Base-by-base conservation (phyloP, 2,329 filamentous ascomycete genomes). In the Volutella citrinella region DNA sequence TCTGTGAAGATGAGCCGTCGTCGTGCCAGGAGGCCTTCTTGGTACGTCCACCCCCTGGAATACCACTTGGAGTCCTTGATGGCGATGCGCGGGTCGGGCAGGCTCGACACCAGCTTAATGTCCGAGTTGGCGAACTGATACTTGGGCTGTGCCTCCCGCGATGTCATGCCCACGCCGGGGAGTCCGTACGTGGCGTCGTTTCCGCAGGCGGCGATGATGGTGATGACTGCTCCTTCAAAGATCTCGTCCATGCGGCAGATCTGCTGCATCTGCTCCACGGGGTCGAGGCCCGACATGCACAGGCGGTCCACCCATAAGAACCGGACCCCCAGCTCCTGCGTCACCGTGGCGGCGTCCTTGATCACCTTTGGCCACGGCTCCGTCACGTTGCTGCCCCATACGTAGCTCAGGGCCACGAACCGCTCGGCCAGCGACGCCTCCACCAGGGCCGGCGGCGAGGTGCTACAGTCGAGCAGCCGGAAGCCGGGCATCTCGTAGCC, bases 241-340 rank as follows among this genome's bases (percentile, higher is more conserved):
- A 67, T 59, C 4, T 55, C 49, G 12, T 63, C 60, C 64, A 67
- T 67, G 7, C 55, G 49, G 0, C 45, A 38, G 16, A 66, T 52
- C 19, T 67, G 60, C 4, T 43, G 39, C 18, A 40, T 42, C 14
- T 54, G 53, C 25, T 58, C 51, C 3, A 53, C 42, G 0, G 46
- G 41, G 4, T 36, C 38, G 3, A 41, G 13, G 6, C 49, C 42
- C 20, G 56, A 49, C 20, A 66, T 59, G 27, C 64, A 67, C 3
- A 59, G 49, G 17, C 51, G 46, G 34, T 66, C 63, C 3, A 66
- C 53, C 64, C 64, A 67, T 4, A 67, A 49, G 32, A 65, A 61
- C 6, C 52, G 40, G 8, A 61, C 40, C 1, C 60, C 59, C 7
- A 67, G 43, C 4, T 51, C 40, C 9, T 44, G 51, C 0, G 57